A percentile compares a stretch with the other conserved stretches of the same genome.
Evolutionary conservation across 116 monocot species (phyloP).

Genomic region (Posidonia oceanica): DNA sequence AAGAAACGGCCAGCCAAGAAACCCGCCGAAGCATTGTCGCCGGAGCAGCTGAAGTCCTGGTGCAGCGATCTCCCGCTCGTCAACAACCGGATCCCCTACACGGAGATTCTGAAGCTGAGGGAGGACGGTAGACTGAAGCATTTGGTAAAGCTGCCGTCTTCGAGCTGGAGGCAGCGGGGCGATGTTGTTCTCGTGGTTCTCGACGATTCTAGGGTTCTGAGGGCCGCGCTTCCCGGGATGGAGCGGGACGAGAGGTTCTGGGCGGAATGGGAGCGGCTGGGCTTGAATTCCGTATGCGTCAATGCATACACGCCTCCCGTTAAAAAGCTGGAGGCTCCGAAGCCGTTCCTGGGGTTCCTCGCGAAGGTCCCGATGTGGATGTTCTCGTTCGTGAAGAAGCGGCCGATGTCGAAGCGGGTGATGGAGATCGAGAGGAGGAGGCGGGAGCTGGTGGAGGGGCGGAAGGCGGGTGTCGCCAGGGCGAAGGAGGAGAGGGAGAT

Average conservation of each 20-base stretch:
- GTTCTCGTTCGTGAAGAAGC: constrained; percentile 22
- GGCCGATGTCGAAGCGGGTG: constrained; percentile 48
- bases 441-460: constrained; percentile 33
- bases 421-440: constrained; percentile 45
- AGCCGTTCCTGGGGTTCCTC: constrained; percentile 45
- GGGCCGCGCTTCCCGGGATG: constrained; percentile 39
- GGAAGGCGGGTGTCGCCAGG: constrained; percentile 30
- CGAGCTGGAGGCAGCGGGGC: constrained; percentile 22
- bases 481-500: constrained; percentile 38
- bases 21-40: constrained; percentile 24
- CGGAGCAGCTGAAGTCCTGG: constrained; percentile 60
- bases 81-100: constrained; percentile 58
- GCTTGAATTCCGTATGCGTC: constrained; percentile 41
- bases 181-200: constrained; percentile 67
- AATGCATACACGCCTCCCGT: constrained; percentile 73
- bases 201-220: constrained; percentile 54
- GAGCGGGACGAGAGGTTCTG: constrained; percentile 65
- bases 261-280: constrained; percentile 45
- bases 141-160: constrained; percentile 47
- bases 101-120: constrained; percentile 34
- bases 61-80: constrained; percentile 43
- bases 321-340: constrained; percentile 43
- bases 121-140: constrained; percentile 46
- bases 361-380: constrained; percentile 18
- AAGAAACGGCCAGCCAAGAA: constrained; percentile 31